phyloP scores from a whole-genome alignment of 2,329 filamentous ascomycete genomes.

The Periconia sp. region DNA sequence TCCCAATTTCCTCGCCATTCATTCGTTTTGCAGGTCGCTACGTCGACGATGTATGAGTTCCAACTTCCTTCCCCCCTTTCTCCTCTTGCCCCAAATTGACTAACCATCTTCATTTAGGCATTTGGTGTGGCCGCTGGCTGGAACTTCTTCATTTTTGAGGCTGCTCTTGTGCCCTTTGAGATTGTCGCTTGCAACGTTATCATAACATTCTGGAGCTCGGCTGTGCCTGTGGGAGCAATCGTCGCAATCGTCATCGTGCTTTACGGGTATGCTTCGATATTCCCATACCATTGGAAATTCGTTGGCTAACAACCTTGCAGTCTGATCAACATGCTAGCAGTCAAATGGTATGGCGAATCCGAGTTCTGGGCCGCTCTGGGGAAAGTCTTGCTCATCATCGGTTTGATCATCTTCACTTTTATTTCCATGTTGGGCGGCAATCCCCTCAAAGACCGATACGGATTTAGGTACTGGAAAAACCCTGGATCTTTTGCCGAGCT shows the following conservation, averaged over 20 bases:
- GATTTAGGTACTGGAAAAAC: constrained; percentile 54
- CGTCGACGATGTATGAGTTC: constrained; percentile 67
- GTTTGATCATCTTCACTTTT: constrained; percentile 63
- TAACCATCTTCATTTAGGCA: background rate
- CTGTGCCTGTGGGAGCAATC: constrained; percentile 61
- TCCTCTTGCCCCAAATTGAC: background rate
- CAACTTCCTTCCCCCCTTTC: background rate
- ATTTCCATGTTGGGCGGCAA: constrained; percentile 83
- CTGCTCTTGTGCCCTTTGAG: constrained; percentile 67
- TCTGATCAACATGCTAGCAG: constrained; percentile 67
- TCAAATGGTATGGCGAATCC: constrained; percentile 52
- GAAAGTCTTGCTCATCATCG: constrained; percentile 51
- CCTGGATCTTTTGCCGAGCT: constrained; percentile 70
- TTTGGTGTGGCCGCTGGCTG: constrained; percentile 73
- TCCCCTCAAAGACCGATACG: constrained; percentile 57
- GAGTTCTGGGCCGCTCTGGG: constrained; percentile 74
- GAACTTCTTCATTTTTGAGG: constrained; percentile 74
- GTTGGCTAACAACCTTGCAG: constrained; percentile 28
- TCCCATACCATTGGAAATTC: background rate
- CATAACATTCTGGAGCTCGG: constrained; percentile 53
- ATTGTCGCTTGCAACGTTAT: constrained; percentile 54
- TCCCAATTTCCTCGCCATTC: constrained; percentile 77
- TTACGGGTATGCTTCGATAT: constrained; percentile 54
- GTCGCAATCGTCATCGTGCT: constrained; percentile 62
- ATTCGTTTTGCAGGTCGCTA: constrained; percentile 75